Percentiles rank a stretch among this genome's conserved stretches.
These are phyloP conservation scores for Coelastrella sp. DNA, from an alignment of 139 green algal species.

Conservation along the genomic window DNA sequence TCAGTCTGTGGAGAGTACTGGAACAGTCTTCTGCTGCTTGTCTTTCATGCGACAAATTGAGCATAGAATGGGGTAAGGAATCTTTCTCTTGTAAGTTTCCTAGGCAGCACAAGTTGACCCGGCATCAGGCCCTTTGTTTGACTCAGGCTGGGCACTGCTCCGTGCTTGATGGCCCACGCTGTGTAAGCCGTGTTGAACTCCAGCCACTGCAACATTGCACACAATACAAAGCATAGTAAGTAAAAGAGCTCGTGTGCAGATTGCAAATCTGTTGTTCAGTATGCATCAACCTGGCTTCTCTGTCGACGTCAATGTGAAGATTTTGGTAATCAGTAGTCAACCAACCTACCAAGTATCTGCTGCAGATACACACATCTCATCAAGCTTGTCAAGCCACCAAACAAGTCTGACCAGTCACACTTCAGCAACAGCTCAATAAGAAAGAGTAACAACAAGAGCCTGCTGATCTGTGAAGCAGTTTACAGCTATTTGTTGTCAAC, in stretches of 20 bases:
- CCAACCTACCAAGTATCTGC: neutral
- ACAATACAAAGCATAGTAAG: neutral
- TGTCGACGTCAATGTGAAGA: no score
- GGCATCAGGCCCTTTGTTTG: conserved; percentile 18
- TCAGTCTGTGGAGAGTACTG: neutral
- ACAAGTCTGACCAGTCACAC: neutral
- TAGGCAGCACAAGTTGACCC: neutral
- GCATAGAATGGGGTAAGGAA: conserved; percentile 20
- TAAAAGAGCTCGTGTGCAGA: neutral
- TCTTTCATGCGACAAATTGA: conserved; percentile 17
- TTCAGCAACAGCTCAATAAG: neutral
- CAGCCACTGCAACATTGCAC: conserved; percentile 11
- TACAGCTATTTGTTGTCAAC: no score
- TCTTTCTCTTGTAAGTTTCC: neutral
- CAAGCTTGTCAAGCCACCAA: neutral
- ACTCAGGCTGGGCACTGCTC: neutral
- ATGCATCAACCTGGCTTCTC: no score
- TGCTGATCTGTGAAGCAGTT: no score
- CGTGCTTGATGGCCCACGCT: neutral
- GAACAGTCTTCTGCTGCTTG: neutral
- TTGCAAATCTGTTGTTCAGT: neutral
- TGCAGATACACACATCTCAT: neutral
- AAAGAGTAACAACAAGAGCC: neutral
- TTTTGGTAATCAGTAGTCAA: no score
- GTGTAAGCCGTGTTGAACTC: conserved; percentile 26